These are phyloP conservation scores for Acaromyces ingoldii DNA, from an alignment of 1,284 basidiomycete species.

Conservation along the genomic window DNA sequence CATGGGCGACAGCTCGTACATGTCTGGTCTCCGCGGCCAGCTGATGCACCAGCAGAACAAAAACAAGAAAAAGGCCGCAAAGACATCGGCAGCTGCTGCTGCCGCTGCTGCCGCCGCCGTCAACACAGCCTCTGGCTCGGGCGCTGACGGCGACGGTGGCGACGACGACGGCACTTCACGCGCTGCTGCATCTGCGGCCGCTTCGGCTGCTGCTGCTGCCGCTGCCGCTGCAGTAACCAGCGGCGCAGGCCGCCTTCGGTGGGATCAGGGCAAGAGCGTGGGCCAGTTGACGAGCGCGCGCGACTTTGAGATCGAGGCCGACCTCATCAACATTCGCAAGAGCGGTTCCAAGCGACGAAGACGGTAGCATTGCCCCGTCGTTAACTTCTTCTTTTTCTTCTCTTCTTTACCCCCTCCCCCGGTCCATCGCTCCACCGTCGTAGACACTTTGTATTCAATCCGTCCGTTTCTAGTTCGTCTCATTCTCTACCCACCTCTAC, in stretches of 20 bases:
- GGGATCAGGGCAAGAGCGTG: slow-evolving; percentile 47
- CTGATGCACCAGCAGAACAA: slow-evolving; percentile 13
- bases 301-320: slow-evolving; percentile 49
- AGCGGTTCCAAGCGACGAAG: slow-evolving; percentile 40
- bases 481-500: too few species aligned
- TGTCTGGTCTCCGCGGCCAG: slow-evolving; percentile 23
- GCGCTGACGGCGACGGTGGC: slow-evolving; percentile 28
- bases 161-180: slow-evolving; percentile 18
- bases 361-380: too few species aligned
- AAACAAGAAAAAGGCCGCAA: slow-evolving; percentile 24
- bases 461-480: too few species aligned
- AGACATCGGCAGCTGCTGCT: slow-evolving; percentile 9
- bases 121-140: slow-evolving; percentile 12
- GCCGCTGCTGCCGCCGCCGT: slow-evolving; percentile 14
- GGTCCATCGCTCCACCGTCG: too few species aligned
- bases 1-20: slow-evolving; percentile 38
- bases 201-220: slow-evolving; percentile 20
- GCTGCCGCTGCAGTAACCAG: slow-evolving; percentile 30
- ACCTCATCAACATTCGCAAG: slow-evolving; percentile 49
- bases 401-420: too few species aligned
- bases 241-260: slow-evolving; percentile 36
- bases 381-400: too few species aligned
- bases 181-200: slow-evolving; percentile 23
- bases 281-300: slow-evolving; percentile 45
- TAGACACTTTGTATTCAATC: too few species aligned